Percentiles rank a stretch among this genome's conserved stretches.
These are phyloP conservation scores for Penicillium crystallinum DNA, from an alignment of 495 filamentous ascomycete species.

Conservation along the genomic window DNA sequence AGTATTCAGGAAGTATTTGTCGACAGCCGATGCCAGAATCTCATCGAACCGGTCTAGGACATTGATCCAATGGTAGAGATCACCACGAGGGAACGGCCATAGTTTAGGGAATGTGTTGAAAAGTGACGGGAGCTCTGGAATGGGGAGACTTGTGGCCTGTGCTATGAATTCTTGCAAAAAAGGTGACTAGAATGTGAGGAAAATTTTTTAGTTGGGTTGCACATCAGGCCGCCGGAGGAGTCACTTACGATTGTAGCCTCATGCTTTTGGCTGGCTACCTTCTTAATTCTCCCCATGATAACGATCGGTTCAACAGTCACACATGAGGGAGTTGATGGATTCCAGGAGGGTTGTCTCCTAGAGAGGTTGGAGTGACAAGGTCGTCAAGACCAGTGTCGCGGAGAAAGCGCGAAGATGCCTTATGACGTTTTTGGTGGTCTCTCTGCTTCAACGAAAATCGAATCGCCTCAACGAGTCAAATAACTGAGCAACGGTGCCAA, in stretches of 20 bases:
- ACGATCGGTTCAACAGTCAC: constrained; percentile 31
- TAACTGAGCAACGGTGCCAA: background rate
- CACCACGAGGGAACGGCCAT: constrained; percentile 96
- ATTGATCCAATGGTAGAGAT: constrained; percentile 97
- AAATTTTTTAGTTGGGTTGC: constrained; percentile 27
- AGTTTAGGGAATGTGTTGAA: constrained; percentile 74
- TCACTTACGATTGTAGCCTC: constrained; percentile 83
- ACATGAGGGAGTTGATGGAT: constrained; percentile 41
- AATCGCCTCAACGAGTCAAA: constrained; percentile 14
- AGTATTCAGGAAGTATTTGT: constrained; percentile 72
- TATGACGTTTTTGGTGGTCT: constrained; percentile 44
- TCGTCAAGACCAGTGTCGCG: constrained; percentile 32
- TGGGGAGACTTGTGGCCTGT: constrained; percentile 58
- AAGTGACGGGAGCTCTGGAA: constrained; percentile 70
- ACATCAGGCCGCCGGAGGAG: constrained; percentile 4
- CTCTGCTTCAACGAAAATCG: constrained; percentile 28
- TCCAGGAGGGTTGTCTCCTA: constrained; percentile 32
- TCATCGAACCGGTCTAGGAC: constrained; percentile 91
- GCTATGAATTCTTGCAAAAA: constrained; percentile 75
- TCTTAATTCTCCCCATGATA: constrained; percentile 94
- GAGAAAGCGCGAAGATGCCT: constrained; percentile 35
- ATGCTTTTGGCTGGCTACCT: constrained; percentile 86
- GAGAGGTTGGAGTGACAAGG: constrained; percentile 22
- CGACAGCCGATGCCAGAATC: constrained; percentile 73
- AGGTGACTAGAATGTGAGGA: constrained; percentile 60